phyloP scores from a whole-genome alignment of 192 early-diverging fungal species.

The Entomortierella chlamydospora region DNA sequence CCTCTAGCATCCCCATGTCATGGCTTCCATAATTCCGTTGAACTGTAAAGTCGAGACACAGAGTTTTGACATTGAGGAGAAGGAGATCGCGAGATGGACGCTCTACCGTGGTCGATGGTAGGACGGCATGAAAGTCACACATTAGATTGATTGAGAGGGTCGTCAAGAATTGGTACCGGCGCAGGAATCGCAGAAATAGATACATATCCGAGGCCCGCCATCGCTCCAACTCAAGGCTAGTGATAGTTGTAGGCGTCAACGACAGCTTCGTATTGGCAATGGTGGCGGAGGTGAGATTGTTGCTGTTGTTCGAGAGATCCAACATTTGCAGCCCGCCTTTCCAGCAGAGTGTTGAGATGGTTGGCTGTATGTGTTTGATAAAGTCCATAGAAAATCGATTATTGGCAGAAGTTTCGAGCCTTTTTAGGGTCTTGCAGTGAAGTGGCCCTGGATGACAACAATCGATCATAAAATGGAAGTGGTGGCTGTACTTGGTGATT shows the following conservation, averaged over 20 bases:
- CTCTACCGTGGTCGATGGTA: not conserved
- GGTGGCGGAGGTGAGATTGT: not conserved
- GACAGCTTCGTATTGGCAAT: not conserved
- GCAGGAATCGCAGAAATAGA: not conserved
- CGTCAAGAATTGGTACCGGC: not conserved
- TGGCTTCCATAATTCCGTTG: too few species aligned
- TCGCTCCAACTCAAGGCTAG: not conserved
- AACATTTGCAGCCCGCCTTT: not conserved
- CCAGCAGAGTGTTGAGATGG: not conserved
- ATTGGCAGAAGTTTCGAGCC: not conserved
- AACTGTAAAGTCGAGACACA: too few species aligned
- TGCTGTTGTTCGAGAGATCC: not conserved
- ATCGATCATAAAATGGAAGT: not conserved
- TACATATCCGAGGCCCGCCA: not conserved
- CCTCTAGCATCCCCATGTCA: too few species aligned
- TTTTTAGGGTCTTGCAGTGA: not conserved
- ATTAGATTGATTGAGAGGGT: not conserved
- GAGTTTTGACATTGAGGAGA: too few species aligned
- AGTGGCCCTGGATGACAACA: constrained; percentile 2
- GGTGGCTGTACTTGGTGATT: constrained; percentile 10
- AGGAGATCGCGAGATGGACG: not conserved
- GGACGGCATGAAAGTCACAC: too few species aligned
- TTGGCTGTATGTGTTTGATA: not conserved
- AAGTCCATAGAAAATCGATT: not conserved
- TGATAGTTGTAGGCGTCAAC: not conserved